Conservation (phyloP, 441 rosid genomes). For the Daphne laureola region DNA sequence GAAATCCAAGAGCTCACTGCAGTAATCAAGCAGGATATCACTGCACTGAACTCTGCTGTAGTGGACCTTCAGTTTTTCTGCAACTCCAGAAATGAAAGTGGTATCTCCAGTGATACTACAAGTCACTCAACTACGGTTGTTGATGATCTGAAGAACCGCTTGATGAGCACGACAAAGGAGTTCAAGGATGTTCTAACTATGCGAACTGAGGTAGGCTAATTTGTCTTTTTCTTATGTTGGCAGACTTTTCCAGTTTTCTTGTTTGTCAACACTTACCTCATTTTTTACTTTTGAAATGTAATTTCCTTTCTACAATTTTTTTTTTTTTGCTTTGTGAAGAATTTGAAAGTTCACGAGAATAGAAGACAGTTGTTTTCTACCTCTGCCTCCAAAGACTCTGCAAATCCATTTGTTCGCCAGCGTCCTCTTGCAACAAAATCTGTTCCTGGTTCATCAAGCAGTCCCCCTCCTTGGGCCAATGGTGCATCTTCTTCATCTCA, state of each 20-base stretch:
- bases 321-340: constrained; percentile 33
- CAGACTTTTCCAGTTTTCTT: background rate
- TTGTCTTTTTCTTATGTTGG: background rate
- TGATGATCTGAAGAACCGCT: constrained; percentile 50
- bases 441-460: constrained; percentile 41
- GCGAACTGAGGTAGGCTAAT: constrained; percentile 73
- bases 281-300: background rate
- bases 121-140: constrained; percentile 50
- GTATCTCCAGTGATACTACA: constrained; percentile 30
- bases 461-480: constrained; percentile 78
- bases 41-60: constrained; percentile 38
- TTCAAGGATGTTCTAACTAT: constrained; percentile 83
- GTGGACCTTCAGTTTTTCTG: constrained; percentile 30
- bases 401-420: constrained; percentile 89
- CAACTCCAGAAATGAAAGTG: constrained; percentile 26
- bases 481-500: constrained; percentile 67
- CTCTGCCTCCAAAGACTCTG: constrained; percentile 60
- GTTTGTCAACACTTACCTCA: too few species aligned
- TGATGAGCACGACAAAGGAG: constrained; percentile 81
- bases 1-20: constrained; percentile 40
- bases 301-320: constrained; percentile 4
- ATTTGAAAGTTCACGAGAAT: constrained; percentile 81
- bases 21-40: constrained; percentile 35
- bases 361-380: constrained; percentile 85
- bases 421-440: constrained; percentile 76